Base-by-base conservation (phyloP, 169 alveolate species). In the Plasmodium gonderi region DNA sequence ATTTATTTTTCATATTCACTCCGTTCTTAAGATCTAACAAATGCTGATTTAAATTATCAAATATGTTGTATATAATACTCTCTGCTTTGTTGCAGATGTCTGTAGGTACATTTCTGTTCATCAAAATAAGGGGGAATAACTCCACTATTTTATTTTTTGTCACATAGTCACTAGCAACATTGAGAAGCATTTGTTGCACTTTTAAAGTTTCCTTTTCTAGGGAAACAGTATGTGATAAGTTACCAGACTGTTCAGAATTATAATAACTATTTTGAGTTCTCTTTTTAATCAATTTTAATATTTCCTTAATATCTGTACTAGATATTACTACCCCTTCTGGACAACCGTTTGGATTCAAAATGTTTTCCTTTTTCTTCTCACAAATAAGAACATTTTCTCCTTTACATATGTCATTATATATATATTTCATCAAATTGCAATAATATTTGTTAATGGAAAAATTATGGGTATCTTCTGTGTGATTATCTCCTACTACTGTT, bases 301-400 rank as follows among this genome's bases (percentile, higher is more conserved):
- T 67, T 65, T 90, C 94, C n/a, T 90, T 90, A 60, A 90, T 78
- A 79, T 90, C 94, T 11, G 77, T 77, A 23, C 3, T 36, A 7
- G 91, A 44, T 11, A 78, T 20, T 78, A 47, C 51, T 49, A 42
- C 94, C 44, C 26, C 40, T 67, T 78, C 31, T 29, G 40, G 1
- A 4, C 26, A 20, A 11, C 26, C 33, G 49, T 69, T 31, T 31
- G 44, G 26, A 6, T 14, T 69, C 51, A 14, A 23, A 31, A 26
- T 17, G 29, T 20, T 38, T 12, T 12, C 64, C 33, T 75, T 45
- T 36, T 64, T 72, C 42, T 38, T 4, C 8, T 49, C 23, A 12
- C 36, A 2, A 2, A 42, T 51, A 40, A 17, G 60, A 44, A 8
- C 23, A 38, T 45, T 36, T 64, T 40, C 42, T 14, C 65, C 44